Evolutionary conservation across 805 yeast genomes (phyloP).

Genomic region (Suhomyces prunicola): DNA sequence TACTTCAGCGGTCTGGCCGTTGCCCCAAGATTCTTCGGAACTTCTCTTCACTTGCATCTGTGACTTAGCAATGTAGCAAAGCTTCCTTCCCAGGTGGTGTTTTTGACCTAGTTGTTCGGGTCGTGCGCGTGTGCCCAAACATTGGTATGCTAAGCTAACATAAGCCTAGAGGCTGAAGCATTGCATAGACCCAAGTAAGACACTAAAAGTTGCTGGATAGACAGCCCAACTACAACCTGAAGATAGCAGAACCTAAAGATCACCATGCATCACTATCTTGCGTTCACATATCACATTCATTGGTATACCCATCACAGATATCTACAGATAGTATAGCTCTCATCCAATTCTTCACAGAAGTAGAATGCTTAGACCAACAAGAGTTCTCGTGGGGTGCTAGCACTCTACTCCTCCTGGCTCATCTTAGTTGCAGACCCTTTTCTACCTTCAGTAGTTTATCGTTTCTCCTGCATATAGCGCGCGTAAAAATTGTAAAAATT

Average conservation of each 20-base stretch:
- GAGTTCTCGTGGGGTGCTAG: not conserved
- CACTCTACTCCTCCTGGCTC: not conserved
- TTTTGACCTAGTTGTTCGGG: not conserved
- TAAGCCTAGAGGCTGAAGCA: not conserved
- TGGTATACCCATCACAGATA: not conserved
- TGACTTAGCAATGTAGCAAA: not conserved
- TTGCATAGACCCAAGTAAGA: not conserved
- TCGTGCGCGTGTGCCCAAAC: not conserved
- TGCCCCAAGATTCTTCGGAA: not conserved
- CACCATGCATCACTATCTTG: too few species aligned
- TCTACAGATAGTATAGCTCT: not conserved
- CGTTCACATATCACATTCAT: too few species aligned
- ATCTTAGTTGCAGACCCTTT: not conserved
- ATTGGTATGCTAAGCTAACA: not conserved
- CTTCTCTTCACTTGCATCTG: not conserved
- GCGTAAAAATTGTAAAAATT: not conserved
- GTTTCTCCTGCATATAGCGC: not conserved
- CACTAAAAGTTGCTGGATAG: not conserved
- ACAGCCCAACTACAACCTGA: not conserved
- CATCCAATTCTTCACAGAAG: too few species aligned
- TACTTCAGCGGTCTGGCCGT: not conserved
- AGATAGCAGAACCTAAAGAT: not conserved
- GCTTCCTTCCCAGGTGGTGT: not conserved
- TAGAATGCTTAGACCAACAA: too few species aligned
- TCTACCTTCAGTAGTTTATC: not conserved